These are phyloP conservation scores for Cicer chorassanicum DNA, from an alignment of 306 rosid genomes.

Conservation along the genomic window DNA sequence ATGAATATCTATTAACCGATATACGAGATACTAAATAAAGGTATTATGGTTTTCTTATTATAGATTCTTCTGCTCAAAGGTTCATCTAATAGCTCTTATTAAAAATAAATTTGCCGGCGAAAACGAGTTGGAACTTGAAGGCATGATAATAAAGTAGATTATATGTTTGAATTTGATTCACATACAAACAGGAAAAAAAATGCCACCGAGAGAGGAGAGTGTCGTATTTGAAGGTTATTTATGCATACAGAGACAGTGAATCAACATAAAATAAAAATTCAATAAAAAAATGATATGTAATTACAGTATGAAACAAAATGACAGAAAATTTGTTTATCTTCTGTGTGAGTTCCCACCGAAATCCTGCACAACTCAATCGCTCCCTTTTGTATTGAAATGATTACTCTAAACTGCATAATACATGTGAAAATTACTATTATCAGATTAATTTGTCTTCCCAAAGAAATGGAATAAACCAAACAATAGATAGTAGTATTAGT, in stretches of 20 bases:
- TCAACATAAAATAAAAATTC: constrained; percentile 52
- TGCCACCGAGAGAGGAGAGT: constrained; percentile 46
- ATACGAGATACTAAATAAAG: no score
- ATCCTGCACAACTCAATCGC: constrained; percentile 55
- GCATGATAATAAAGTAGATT: constrained; percentile 37
- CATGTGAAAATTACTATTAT: constrained; percentile 19
- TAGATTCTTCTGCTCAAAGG: constrained; percentile 24
- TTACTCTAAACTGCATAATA: constrained; percentile 66
- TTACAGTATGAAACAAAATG: constrained; percentile 74
- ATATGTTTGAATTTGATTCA: constrained; percentile 51
- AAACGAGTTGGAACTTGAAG: constrained; percentile 27
- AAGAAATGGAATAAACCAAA: constrained; percentile 33
- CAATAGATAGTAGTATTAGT: neutral
- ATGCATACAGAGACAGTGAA: constrained; percentile 62
- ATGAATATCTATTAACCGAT: no score
- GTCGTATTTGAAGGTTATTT: constrained; percentile 54
- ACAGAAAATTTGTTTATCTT: constrained; percentile 55
- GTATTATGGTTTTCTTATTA: neutral
- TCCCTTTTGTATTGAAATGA: constrained; percentile 55
- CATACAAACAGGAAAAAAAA: constrained; percentile 41
- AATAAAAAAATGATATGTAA: constrained; percentile 60
- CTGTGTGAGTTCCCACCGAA: constrained; percentile 50
- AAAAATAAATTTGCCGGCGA: neutral
- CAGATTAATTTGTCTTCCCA: neutral
- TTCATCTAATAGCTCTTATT: constrained; percentile 21